Conservation (phyloP, 2,329 filamentous ascomycete species). For the Ascochyta rabiei region DNA sequence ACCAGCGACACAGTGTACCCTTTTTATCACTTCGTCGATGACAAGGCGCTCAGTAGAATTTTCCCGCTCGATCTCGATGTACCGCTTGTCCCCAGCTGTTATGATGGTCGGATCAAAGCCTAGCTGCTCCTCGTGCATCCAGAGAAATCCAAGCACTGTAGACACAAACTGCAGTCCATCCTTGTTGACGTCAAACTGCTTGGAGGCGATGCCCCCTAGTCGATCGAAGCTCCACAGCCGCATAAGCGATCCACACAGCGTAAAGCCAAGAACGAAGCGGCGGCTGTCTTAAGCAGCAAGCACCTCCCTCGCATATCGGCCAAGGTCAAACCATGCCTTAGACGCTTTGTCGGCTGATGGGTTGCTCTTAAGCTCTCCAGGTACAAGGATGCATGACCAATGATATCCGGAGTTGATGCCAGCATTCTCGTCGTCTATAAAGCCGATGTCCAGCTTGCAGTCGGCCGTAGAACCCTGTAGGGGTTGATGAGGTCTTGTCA, state of each 20-base stretch:
- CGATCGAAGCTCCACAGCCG: conserved; percentile 56
- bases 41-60: no score
- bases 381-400: conserved; percentile 54
- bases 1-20: no score
- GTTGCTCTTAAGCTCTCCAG: conserved; percentile 57
- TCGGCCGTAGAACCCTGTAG: conserved; percentile 18
- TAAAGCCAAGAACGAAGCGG: conserved; percentile 57
- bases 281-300: conserved; percentile 39
- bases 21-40: no score
- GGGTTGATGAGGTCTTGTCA: conserved; percentile 27
- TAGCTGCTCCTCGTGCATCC: no score
- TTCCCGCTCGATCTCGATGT: no score
- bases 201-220: conserved; percentile 35
- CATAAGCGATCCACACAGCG: conserved; percentile 55
- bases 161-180: no score
- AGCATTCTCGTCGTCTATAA: not conserved
- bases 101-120: no score
- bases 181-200: no score
- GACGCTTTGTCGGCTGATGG: conserved; percentile 48
- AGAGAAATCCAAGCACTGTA: no score
- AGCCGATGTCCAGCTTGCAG: conserved; percentile 28
- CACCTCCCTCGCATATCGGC: conserved; percentile 54
- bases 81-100: no score
- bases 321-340: conserved; percentile 45
- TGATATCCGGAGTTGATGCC: conserved; percentile 22